Percentiles rank a stretch among this genome's conserved stretches.
These are phyloP conservation scores for Brassica carinata DNA, from an alignment of 345 rosid species.

Conservation along the genomic window DNA sequence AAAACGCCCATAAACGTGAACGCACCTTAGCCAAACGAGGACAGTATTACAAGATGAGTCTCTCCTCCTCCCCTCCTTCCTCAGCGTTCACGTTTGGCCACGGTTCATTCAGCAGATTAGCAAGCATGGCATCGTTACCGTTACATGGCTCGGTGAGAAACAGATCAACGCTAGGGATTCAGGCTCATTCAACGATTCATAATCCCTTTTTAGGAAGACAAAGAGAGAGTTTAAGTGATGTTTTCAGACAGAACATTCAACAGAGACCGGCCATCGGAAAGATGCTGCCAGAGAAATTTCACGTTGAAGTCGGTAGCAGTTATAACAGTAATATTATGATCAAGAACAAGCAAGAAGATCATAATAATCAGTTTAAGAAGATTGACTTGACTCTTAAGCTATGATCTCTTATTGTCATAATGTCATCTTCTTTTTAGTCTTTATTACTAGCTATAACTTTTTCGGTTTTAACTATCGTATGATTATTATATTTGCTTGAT, in stretches of 20 bases:
- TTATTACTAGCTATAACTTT: background rate
- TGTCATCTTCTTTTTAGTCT: background rate
- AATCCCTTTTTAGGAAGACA: conserved; percentile 48
- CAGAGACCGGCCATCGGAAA: conserved; percentile 52
- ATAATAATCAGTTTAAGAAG: conserved; percentile 57
- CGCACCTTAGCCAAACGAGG: conserved; percentile 85
- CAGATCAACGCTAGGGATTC: conserved; percentile 64
- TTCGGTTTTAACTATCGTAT: background rate
- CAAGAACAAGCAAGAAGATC: conserved; percentile 53
- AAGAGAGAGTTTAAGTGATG: conserved; percentile 47
- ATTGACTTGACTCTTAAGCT: conserved; percentile 95
- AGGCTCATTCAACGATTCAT: conserved; percentile 68
- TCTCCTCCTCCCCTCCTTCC: conserved; percentile 34
- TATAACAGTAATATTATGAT: conserved; percentile 28
- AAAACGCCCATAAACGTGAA: conserved; percentile 91
- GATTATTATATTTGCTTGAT: background rate
- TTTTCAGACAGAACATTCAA: conserved; percentile 45
- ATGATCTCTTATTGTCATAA: conserved; percentile 25
- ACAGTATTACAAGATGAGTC: conserved; percentile 41
- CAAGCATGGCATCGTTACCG: conserved; percentile 76
- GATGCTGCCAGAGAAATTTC: conserved; percentile 43
- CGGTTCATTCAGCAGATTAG: conserved; percentile 39
- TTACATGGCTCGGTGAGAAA: conserved; percentile 57
- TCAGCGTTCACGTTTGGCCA: conserved; percentile 46
- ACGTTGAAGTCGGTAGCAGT: conserved; percentile 33